Evolutionary conservation across 768 basidiomycete species (phyloP).

Genomic region (Suillus lakei): DNA sequence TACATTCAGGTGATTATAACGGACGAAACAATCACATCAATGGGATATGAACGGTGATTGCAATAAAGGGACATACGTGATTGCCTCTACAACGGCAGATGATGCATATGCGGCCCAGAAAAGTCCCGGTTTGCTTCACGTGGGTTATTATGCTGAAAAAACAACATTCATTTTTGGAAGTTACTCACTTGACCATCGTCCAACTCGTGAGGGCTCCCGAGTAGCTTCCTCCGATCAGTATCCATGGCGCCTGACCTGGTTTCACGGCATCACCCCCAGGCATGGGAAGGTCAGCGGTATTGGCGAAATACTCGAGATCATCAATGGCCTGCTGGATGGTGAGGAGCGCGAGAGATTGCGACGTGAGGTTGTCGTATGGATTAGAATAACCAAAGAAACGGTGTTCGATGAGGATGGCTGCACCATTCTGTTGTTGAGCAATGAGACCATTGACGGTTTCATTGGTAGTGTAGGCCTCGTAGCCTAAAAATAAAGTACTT

Average conservation of each 20-base stretch:
- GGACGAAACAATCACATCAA: neutral
- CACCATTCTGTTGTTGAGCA: conserved; percentile 68
- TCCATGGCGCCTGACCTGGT: conserved; percentile 53
- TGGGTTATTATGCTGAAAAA: neutral
- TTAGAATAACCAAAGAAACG: conserved; percentile 79
- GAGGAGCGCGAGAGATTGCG: conserved; percentile 59
- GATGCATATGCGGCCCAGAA: conserved; percentile 51
- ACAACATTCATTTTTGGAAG: neutral
- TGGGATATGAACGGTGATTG: neutral
- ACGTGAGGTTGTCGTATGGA: conserved; percentile 63
- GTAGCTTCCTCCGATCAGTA: conserved; percentile 49
- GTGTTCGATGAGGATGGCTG: conserved; percentile 69
- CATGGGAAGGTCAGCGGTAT: conserved; percentile 69
- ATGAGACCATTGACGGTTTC: conserved; percentile 64
- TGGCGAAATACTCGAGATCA: conserved; percentile 71
- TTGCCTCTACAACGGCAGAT: conserved; percentile 52
- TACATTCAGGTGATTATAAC: neutral
- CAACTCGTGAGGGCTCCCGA: conserved; percentile 57
- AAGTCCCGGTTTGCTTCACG: conserved; percentile 39
- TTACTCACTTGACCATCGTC: conserved; percentile 68
- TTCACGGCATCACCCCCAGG: conserved; percentile 64
- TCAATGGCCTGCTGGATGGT: conserved; percentile 79
- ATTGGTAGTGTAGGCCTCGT: conserved; percentile 62
- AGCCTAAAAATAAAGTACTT: conserved; percentile 21
- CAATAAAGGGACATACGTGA: conserved; percentile 36